phyloP scores from a whole-genome alignment of 2,329 filamentous ascomycete genomes.

The Hypoxylon sp. region DNA sequence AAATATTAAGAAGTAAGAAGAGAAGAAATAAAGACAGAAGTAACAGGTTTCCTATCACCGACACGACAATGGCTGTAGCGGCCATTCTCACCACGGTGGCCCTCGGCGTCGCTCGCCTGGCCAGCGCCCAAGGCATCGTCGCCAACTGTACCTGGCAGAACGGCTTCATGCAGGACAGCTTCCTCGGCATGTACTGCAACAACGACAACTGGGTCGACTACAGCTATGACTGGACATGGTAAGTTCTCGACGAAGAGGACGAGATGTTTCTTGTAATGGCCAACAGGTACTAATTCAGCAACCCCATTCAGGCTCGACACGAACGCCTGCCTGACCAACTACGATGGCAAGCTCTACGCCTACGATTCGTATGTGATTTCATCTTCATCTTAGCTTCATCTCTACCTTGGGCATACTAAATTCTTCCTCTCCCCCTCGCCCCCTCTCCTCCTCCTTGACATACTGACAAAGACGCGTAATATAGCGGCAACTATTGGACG shows the following conservation, averaged over 20 bases:
- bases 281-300: conserved; percentile 12
- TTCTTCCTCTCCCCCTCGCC: no score
- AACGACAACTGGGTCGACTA: conserved; percentile 47
- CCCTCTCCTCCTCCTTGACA: not conserved
- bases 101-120: conserved; percentile 42
- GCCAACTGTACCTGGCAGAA: conserved; percentile 49
- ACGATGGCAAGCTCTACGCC: conserved; percentile 40
- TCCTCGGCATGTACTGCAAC: conserved; percentile 52
- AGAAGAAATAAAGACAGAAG: not conserved
- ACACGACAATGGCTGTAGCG: conserved; percentile 1
- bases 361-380: conserved; percentile 34
- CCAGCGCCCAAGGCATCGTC: conserved; percentile 44
- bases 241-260: conserved; percentile 7
- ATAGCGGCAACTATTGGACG: conserved; percentile 44
- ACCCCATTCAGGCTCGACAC: conserved; percentile 48
- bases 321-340: conserved; percentile 44
- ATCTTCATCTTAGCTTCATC: not conserved
- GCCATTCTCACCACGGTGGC: conserved; percentile 11
- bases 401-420: not conserved
- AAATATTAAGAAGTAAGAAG: not conserved
- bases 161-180: conserved; percentile 44
- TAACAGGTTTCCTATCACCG: conserved; percentile 3
- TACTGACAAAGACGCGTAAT: not conserved
- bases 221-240: conserved; percentile 53
- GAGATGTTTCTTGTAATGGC: not conserved